These are phyloP conservation scores for Circinella minor DNA, from an alignment of 371 early-diverging fungal species.

Conservation along the genomic window DNA sequence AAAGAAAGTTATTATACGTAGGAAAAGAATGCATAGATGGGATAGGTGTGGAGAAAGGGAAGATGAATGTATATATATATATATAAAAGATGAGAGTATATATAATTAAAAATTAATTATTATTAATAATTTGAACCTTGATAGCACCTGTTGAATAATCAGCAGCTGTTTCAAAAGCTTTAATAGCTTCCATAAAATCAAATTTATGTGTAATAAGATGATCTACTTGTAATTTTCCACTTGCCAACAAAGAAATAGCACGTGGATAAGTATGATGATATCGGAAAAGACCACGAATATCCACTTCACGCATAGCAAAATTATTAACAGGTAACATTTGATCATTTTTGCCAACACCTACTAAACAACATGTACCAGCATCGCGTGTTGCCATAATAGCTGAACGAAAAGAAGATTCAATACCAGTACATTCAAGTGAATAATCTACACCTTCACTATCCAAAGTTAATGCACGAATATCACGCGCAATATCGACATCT, in stretches of 20 bases:
- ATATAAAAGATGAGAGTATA: too few relatives aligned
- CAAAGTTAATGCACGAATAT: constrained; percentile 32
- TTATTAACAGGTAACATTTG: constrained; percentile 49
- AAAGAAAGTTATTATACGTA: too few relatives aligned
- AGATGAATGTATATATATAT: too few relatives aligned
- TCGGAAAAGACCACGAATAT: constrained; percentile 45
- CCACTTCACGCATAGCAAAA: constrained; percentile 57
- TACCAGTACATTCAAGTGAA: constrained; percentile 49
- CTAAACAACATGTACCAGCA: constrained; percentile 48
- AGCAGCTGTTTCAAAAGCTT: constrained; percentile 46
- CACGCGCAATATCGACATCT: constrained; percentile 37
- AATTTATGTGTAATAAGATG: constrained; percentile 43
- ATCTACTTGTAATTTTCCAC: constrained; percentile 40
- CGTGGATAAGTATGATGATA: constrained; percentile 53
- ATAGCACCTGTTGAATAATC: constrained; percentile 44
- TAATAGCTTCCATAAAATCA: constrained; percentile 47
- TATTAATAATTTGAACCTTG: constrained; percentile 50
- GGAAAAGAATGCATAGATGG: too few relatives aligned
- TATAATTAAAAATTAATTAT: constrained; percentile 1
- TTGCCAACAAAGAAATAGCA: constrained; percentile 40
- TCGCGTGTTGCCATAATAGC: constrained; percentile 51
- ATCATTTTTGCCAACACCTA: constrained; percentile 53
- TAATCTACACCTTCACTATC: constrained; percentile 45
- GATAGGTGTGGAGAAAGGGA: too few relatives aligned
- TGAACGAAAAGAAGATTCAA: constrained; percentile 47